A percentile compares a stretch with the other conserved stretches of the same genome.
Conservation (phyloP, 306 rosid genomes). For the Betula pendula region DNA sequence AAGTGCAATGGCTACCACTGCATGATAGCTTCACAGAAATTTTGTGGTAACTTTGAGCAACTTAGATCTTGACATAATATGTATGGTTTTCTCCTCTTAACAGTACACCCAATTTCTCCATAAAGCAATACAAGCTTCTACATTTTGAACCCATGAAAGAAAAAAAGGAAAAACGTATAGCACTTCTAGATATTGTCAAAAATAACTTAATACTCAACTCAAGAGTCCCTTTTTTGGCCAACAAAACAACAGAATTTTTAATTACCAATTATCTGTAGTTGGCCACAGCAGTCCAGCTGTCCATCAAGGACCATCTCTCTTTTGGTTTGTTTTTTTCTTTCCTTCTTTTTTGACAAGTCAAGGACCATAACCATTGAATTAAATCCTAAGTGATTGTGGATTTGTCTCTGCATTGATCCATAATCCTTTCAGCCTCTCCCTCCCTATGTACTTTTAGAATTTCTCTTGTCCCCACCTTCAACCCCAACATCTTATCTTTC, state of each 20-base stretch:
- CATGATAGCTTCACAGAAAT: not conserved
- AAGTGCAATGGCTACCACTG: not conserved
- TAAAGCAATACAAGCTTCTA: slow-evolving; percentile 4
- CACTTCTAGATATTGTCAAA: not conserved
- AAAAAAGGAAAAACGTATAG: not conserved
- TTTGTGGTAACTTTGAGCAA: not conserved
- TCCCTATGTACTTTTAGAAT: not conserved
- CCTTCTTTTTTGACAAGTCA: not conserved
- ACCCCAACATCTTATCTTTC: not conserved
- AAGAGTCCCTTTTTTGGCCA: not conserved
- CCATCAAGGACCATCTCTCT: slow-evolving; percentile 2
- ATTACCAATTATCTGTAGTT: not conserved
- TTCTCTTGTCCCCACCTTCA: not conserved
- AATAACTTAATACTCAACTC: not conserved
- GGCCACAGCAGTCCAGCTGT: not conserved
- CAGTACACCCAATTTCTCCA: not conserved
- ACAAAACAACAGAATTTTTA: slow-evolving; percentile 7
- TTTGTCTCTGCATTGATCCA: not conserved
- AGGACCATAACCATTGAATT: not conserved
- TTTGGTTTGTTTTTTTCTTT: not conserved
- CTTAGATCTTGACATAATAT: not conserved
- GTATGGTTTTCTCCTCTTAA: not conserved
- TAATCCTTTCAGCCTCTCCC: too few species aligned
- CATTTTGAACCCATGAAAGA: not conserved
- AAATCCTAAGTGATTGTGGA: not conserved